Conservation (phyloP, 805 yeast genomes). For the Starmerella khaoyaiensis region DNA sequence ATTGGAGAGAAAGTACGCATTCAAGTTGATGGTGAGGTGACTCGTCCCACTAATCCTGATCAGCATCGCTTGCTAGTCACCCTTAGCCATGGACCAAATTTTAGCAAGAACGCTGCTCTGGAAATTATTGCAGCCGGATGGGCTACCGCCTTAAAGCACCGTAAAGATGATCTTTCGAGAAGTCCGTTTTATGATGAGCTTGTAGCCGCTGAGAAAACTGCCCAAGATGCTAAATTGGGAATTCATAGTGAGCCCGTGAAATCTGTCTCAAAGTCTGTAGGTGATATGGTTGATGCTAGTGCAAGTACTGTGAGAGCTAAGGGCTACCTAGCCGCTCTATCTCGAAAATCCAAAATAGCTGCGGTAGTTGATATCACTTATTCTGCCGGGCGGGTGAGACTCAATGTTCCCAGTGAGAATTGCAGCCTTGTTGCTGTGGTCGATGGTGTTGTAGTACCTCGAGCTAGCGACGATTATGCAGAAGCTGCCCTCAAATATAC, state of each 20-base stretch:
- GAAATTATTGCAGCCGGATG: conserved; percentile 49
- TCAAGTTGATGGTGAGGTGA: conserved; percentile 50
- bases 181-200: conserved; percentile 68
- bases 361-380: conserved; percentile 64
- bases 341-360: conserved; percentile 48
- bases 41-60: conserved; percentile 47
- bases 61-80: conserved; percentile 55
- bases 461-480: conserved; percentile 28
- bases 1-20: conserved; percentile 62
- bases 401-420: conserved; percentile 60
- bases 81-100: conserved; percentile 36
- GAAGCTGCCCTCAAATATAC: conserved; percentile 43
- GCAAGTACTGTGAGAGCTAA: conserved; percentile 60
- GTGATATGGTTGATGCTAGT: conserved; percentile 63
- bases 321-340: conserved; percentile 57
- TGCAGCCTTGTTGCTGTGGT: conserved; percentile 54
- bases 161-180: conserved; percentile 56
- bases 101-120: conserved; percentile 42
- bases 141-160: conserved; percentile 68
- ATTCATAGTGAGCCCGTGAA: conserved; percentile 33
- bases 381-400: conserved; percentile 53
- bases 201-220: conserved; percentile 52
- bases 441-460: conserved; percentile 51
- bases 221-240: conserved; percentile 47
- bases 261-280: conserved; percentile 35